Conservation (phyloP, 1,284 basidiomycete genomes). For the Pseudozyma thailandica region DNA sequence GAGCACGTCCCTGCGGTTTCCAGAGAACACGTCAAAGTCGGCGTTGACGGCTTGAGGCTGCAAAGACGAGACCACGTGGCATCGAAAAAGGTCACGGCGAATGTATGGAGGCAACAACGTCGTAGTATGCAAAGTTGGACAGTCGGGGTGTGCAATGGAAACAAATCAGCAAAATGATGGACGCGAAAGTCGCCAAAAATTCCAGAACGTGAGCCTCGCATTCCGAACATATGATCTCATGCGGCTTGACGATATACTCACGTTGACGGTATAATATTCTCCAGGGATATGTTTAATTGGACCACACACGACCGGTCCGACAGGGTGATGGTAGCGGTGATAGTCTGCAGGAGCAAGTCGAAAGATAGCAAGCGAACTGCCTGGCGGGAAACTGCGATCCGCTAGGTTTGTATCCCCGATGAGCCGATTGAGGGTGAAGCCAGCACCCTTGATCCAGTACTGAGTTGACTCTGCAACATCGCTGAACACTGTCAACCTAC, state of each 20-base stretch:
- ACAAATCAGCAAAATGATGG: slow-evolving; percentile 3
- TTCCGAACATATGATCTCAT: slow-evolving; percentile 78
- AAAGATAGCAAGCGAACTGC: slow-evolving; percentile 74
- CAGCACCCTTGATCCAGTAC: slow-evolving; percentile 96
- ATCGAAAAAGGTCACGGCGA: neutral
- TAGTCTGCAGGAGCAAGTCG: slow-evolving; percentile 87
- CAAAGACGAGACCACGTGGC: slow-evolving; percentile 4
- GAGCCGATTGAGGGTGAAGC: slow-evolving; percentile 83
- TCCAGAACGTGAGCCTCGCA: neutral
- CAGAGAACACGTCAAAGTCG: slow-evolving; percentile 62
- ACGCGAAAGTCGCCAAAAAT: neutral
- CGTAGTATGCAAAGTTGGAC: no score
- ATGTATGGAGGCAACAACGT: no score
- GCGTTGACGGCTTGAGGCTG: slow-evolving; percentile 60
- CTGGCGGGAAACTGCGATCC: slow-evolving; percentile 47
- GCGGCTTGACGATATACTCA: slow-evolving; percentile 74
- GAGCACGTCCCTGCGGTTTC: slow-evolving; percentile 53
- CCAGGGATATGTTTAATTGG: slow-evolving; percentile 71
- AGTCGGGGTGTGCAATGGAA: neutral
- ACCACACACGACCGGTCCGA: slow-evolving; percentile 75
- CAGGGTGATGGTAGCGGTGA: slow-evolving; percentile 93
- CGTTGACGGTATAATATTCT: slow-evolving; percentile 71
- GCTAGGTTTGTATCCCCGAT: slow-evolving; percentile 74
- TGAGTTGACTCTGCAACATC: slow-evolving; percentile 83
- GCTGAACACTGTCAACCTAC: slow-evolving; percentile 91